These are phyloP conservation scores for Haematococcus lacustris DNA, from an alignment of 139 green algal genomes.

Conservation along the genomic window DNA sequence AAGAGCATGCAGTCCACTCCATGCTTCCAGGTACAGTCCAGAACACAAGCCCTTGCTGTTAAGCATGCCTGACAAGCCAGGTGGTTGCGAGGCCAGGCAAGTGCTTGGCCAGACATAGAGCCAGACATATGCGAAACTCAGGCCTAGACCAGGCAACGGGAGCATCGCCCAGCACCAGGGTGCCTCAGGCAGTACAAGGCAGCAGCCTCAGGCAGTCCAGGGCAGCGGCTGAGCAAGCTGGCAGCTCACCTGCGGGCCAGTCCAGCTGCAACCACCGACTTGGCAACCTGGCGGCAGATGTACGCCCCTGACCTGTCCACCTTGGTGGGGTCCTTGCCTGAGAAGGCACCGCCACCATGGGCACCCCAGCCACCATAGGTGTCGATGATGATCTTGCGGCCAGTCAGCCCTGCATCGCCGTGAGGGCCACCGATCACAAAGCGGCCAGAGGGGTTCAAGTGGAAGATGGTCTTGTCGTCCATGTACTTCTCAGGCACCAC, in stretches of 20 bases:
- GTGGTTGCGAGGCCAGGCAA: too few relatives aligned
- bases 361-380: slow-evolving; percentile 99
- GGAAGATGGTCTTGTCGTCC: slow-evolving; percentile 99
- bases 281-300: slow-evolving; percentile 96
- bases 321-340: slow-evolving; percentile 87
- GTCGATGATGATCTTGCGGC: slow-evolving; percentile 99
- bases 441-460: slow-evolving; percentile 94
- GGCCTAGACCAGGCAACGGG: too few relatives aligned
- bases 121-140: too few relatives aligned
- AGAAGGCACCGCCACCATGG: slow-evolving; percentile 97
- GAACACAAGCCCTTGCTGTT: too few relatives aligned
- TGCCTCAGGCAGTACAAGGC: too few relatives aligned
- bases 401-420: slow-evolving; percentile 95
- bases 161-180: background rate
- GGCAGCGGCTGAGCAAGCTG: background rate
- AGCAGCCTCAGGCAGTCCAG: too few relatives aligned
- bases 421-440: slow-evolving; percentile 97
- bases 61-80: too few relatives aligned
- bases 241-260: background rate
- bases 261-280: slow-evolving; percentile 92
- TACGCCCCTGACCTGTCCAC: slow-evolving; percentile 88
- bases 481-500: slow-evolving; percentile 95
- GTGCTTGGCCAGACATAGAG: too few relatives aligned
- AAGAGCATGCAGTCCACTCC: too few relatives aligned
- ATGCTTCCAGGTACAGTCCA: too few relatives aligned